Conservation (phyloP, 1,139 yeast species). For the Magnusiomyces tetraspermus region DNA sequence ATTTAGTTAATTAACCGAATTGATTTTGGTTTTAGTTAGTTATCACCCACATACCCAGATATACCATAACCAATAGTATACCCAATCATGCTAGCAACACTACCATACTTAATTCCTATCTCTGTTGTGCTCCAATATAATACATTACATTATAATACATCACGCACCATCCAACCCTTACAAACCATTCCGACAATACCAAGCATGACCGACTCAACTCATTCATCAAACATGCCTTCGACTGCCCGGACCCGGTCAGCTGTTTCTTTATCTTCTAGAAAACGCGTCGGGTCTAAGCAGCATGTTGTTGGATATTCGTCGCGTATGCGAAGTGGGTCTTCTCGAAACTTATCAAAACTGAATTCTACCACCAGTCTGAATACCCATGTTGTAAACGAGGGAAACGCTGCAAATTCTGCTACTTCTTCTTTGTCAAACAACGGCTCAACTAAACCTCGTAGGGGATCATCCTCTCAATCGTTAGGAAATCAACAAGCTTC, state of each 20-base stretch:
- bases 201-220: not conserved
- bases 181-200: not conserved
- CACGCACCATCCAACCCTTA: not conserved
- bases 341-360: not conserved
- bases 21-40: not conserved
- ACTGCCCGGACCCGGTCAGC: not conserved
- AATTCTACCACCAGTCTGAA: not conserved
- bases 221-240: not conserved
- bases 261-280: not conserved
- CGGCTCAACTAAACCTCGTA: not conserved
- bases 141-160: too few relatives aligned
- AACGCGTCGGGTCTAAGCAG: not conserved
- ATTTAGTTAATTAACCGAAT: not conserved
- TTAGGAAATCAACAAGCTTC: not conserved
- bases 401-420: not conserved
- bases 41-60: too few relatives aligned
- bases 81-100: too few relatives aligned
- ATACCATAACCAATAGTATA: too few relatives aligned
- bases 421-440: not conserved
- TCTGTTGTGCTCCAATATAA: not conserved
- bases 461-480: not conserved
- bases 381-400: not conserved
- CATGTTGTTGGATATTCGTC: not conserved
- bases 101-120: not conserved
- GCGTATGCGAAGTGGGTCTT: not conserved